A percentile compares a stretch with the other conserved stretches of the same genome.
Evolutionary conservation across 306 rosid genomes (phyloP).

Genomic region (Prunus salicina): DNA sequence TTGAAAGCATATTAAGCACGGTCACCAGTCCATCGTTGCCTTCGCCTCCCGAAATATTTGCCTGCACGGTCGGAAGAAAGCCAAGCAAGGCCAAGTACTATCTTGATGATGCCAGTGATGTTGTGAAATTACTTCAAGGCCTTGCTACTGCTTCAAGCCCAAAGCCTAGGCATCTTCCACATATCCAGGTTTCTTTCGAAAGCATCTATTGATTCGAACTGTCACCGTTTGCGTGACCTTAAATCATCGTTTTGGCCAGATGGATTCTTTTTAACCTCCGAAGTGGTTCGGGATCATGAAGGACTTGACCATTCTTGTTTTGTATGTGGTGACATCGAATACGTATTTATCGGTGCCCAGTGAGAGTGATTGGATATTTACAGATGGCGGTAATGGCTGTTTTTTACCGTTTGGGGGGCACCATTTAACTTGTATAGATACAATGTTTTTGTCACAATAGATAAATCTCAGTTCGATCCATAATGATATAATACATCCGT

Average conservation of each 20-base stretch:
- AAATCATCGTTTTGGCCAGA: conserved; percentile 9
- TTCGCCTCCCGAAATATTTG: conserved; percentile 60
- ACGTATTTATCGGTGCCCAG: conserved; percentile 44
- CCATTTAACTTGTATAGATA: conserved; percentile 54
- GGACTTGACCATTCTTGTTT: conserved; percentile 36
- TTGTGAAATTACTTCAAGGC: conserved; percentile 62
- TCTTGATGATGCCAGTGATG: conserved; percentile 65
- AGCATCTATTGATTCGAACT: conserved; percentile 41
- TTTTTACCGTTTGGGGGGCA: conserved; percentile 31
- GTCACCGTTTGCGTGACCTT: conserved; percentile 3
- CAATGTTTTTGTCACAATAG: conserved; percentile 41
- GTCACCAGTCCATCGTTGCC: conserved; percentile 50
- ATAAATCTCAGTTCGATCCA: conserved; percentile 29
- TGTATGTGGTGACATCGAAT: conserved; percentile 55
- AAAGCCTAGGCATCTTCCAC: conserved; percentile 54
- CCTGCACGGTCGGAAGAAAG: conserved; percentile 80
- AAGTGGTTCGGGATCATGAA: conserved; percentile 35
- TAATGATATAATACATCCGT: conserved; percentile 9
- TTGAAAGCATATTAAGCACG: conserved; percentile 62
- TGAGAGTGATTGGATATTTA: conserved; percentile 23
- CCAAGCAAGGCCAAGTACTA: conserved; percentile 89
- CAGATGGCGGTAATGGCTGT: conserved; percentile 27
- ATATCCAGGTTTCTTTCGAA: conserved; percentile 74
- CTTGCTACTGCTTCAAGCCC: conserved; percentile 68
- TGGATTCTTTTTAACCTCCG: conserved; percentile 35